Base-by-base conservation (phyloP, 2,329 filamentous ascomycete species). In the Colletotrichum agaves region DNA sequence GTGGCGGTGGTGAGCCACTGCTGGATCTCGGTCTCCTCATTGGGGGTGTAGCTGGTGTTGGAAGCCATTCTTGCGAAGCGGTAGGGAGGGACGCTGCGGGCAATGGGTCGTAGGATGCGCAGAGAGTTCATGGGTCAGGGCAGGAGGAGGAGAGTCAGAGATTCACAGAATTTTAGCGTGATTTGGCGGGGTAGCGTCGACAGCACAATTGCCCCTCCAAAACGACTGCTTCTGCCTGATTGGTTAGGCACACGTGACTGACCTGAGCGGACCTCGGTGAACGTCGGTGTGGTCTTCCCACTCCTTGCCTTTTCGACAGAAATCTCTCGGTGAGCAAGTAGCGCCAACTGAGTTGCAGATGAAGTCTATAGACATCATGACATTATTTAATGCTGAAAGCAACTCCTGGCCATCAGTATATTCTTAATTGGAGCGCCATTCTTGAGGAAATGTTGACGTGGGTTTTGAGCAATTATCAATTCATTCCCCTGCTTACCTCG, bases 1-100 rank as follows among this genome's bases (percentile, higher is more conserved):
- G 90, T 87, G 46, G 93, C 89, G 50, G 92, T 92, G 75, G 89
- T 90, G 76, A 95, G 86, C 94, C 94, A 98, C 84, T 96, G 91
- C 80, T 91, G 89, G 78, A 97, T 91, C 82, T 97, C 93, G 17
- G 91, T 88, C 82, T 94, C 90, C 82, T 98, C 94, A 72, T 89
- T 87, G 74, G 90, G 84, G 70, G 88, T 89, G 84, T 96, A 97
- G 74, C 87, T 89, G 71, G 87, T 84, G 82, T 93, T 89, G 75
- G 86, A 81, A 60, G 87, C 83, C 86, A 95, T 92, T 77, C 85
- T 88, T 78, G 85, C 67, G 77, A 69, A 49, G 75, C 75, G 78
- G 74, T 74, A 74, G 17, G 73, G 74, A 46, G 74, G 73, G 43
- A 78, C 72, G 75, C 76, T 78, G 72, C 78, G 77, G 52, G 79